Base-by-base conservation (phyloP, 768 basidiomycete species). In the Pisolithus tinctorius region DNA sequence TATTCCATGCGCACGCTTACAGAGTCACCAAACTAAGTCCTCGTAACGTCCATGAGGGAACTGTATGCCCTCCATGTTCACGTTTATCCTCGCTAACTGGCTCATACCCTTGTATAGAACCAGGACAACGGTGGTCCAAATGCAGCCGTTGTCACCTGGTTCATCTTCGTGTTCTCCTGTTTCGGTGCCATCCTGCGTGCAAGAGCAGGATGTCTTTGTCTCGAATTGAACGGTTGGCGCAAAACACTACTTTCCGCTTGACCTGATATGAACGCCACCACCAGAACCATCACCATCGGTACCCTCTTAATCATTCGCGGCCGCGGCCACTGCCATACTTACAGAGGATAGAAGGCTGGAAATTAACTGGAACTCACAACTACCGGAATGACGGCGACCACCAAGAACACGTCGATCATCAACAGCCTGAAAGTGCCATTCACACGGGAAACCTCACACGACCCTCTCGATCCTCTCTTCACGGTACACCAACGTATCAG, bases 151-250 rank as follows among this genome's bases (percentile, higher is more conserved):
- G 10, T 85, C 80, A 16, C 61, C 69, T n/a, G 80, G 77, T n/a
- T 83, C 85, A 9, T 86, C 86, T 0, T 64, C 77, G 7, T 71
- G 86, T 34, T 74, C 78, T 48, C 77, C 75, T 5, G 69, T 80
- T n/a, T 77, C 84, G 11, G 88, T 88, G 0, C 62, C 88, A 31
- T 63, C 72, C 16, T 86, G 88, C 63, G 57, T 77, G 14, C 63
- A 55, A 3, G 62, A 66, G 14, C 67, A 67, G 31, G 88, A 89
- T 60, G 54, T 68, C 1, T 69, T 88, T 29, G 50, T 88, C 23
- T 74, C 76, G 36, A 89, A 92, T 56, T 88, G 88, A 1, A 82
- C 85, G 7, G 74, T 87, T 58, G 81, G 86, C 60, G 76, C 75
- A 45, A 62, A 89, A 50, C 74, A 78, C 58, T 64, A 72, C 47